Percentiles rank a stretch among this genome's conserved stretches.
Conservation (phyloP, 352 stramenopile species). For the Elongisporangium senticosum region DNA sequence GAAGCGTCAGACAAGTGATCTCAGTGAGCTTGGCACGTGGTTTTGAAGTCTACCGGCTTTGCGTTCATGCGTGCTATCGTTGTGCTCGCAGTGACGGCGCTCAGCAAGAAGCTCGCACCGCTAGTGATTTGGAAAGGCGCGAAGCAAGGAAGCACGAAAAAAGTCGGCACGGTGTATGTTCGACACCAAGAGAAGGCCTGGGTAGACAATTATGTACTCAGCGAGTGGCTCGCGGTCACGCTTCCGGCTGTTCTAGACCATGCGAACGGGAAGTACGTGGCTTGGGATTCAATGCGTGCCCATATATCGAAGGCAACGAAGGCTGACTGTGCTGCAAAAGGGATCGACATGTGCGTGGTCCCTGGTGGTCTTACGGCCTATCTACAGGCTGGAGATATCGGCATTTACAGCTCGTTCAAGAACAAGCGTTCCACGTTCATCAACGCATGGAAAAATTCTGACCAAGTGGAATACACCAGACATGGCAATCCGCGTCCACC, state of each 20-base stretch:
- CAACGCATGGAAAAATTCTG: slow-evolving; percentile 8
- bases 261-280: too few relatives aligned
- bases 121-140: slow-evolving; percentile 9
- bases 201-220: too few relatives aligned
- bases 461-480: slow-evolving; percentile 7
- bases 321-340: slow-evolving; percentile 1
- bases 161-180: too few relatives aligned
- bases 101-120: slow-evolving; percentile 8
- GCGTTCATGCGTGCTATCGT: slow-evolving; percentile 16
- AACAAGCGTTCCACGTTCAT: slow-evolving; percentile 5
- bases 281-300: too few relatives aligned
- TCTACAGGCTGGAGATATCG: slow-evolving; percentile 4
- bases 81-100: slow-evolving; percentile 8
- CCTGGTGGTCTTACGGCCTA: slow-evolving; percentile 10
- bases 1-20: slow-evolving; percentile 9
- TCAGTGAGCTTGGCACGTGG: slow-evolving; percentile 12
- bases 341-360: slow-evolving; percentile 5
- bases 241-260: too few relatives aligned
- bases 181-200: too few relatives aligned
- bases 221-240: too few relatives aligned
- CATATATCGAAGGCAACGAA: slow-evolving; percentile 3
- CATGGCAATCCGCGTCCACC: slow-evolving; percentile 1
- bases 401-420: slow-evolving; percentile 16
- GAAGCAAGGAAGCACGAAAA: too few relatives aligned
- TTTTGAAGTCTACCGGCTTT: slow-evolving; percentile 19